Evolutionary conservation across 2,329 filamentous ascomycete species (phyloP).

Genomic region (Xylariaceae sp.): DNA sequence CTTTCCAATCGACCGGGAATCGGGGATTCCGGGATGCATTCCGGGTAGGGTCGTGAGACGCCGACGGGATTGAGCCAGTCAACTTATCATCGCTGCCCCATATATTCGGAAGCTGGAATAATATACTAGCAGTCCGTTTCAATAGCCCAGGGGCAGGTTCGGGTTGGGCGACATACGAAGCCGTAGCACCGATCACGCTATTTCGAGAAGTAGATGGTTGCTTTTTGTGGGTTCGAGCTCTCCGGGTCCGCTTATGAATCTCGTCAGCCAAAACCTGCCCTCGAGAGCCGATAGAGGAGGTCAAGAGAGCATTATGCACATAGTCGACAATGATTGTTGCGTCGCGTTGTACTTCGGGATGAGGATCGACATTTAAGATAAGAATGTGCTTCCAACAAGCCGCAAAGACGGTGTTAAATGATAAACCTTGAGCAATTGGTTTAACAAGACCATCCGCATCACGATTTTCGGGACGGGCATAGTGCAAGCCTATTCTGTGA

Average conservation of each 20-base stretch:
- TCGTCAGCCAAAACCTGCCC: constrained; percentile 73
- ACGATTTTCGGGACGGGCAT: constrained; percentile 52
- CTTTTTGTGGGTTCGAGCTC: constrained; percentile 43
- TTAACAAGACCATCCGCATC: constrained; percentile 57
- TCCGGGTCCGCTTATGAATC: constrained; percentile 52
- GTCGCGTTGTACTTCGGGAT: constrained; percentile 85
- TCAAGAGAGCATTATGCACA: constrained; percentile 71
- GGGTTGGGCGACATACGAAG: constrained; percentile 38
- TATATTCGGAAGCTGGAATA: constrained; percentile 53
- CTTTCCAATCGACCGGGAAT: constrained; percentile 40
- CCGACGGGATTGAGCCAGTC: constrained; percentile 32
- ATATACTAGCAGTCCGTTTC: constrained; percentile 59
- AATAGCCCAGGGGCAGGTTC: constrained; percentile 55
- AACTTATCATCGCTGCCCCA: constrained; percentile 47
- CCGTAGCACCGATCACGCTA: constrained; percentile 38
- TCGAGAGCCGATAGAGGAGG: constrained; percentile 68
- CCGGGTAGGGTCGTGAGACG: constrained; percentile 36
- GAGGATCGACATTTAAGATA: constrained; percentile 87
- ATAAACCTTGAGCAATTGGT: constrained; percentile 55
- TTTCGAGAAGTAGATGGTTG: constrained; percentile 43
- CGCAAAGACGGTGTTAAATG: constrained; percentile 86
- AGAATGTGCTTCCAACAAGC: constrained; percentile 92
- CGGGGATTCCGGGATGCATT: constrained; percentile 40
- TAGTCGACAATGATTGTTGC: constrained; percentile 83
- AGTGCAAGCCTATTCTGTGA: constrained; percentile 61